Conservation (phyloP, 352 stramenopile species). For the Phytophthora syringae region DNA sequence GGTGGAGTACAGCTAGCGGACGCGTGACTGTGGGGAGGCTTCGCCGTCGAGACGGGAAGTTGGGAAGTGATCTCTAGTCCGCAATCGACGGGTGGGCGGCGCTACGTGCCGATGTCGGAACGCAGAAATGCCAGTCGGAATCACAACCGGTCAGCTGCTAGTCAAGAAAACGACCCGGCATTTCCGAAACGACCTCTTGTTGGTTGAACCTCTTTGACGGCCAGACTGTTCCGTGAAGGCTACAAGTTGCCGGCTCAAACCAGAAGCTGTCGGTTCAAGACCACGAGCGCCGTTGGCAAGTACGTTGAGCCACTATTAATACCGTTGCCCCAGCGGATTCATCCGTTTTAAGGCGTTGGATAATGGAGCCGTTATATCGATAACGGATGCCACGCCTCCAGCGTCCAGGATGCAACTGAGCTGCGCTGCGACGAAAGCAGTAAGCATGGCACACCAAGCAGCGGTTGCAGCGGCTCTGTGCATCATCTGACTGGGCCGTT, state of each 20-base stretch:
- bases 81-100: constrained; percentile 22
- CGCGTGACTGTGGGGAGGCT: constrained; percentile 40
- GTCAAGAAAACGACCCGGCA: constrained; percentile 37
- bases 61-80: constrained; percentile 42
- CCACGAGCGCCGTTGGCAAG: constrained; percentile 14
- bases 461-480: constrained; percentile 7
- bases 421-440: neutral
- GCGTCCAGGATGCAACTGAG: constrained; percentile 8
- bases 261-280: too few species aligned
- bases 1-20: constrained; percentile 43
- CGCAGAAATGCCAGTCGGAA: constrained; percentile 33
- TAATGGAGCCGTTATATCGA: constrained; percentile 20
- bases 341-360: constrained; percentile 35
- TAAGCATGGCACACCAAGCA: constrained; percentile 9
- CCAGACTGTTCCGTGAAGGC: constrained; percentile 31
- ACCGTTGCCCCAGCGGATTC: constrained; percentile 34
- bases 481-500: constrained; percentile 16
- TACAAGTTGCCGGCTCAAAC: constrained; percentile 21
- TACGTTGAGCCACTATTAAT: constrained; percentile 44
- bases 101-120: constrained; percentile 29
- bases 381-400: constrained; percentile 29
- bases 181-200: constrained; percentile 44
- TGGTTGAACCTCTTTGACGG: constrained; percentile 22
- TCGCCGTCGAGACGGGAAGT: constrained; percentile 43
- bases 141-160: constrained; percentile 24